phyloP scores from a whole-genome alignment of 1,139 yeast species.

The Fermentozyma sake region DNA sequence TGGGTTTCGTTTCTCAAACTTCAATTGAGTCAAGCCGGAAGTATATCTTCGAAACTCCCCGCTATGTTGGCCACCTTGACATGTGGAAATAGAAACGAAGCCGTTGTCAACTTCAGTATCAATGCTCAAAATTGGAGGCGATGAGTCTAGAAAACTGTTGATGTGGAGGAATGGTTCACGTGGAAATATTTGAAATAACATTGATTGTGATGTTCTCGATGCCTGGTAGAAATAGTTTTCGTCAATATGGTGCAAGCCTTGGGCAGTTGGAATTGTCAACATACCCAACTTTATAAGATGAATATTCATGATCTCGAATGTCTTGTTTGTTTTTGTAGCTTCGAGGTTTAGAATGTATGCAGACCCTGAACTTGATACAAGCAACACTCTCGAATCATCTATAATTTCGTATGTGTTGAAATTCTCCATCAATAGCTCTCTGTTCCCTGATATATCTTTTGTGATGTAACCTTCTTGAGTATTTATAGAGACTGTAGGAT shows the following conservation, averaged over 20 bases:
- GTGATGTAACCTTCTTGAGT: constrained; percentile 9
- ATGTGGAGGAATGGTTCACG: constrained; percentile 26
- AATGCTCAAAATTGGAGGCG: constrained; percentile 37
- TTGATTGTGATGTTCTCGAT: constrained; percentile 30
- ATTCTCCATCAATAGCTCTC: no score
- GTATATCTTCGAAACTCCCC: constrained; percentile 25
- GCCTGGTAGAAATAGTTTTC: constrained; percentile 29
- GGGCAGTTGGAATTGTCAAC: constrained; percentile 22
- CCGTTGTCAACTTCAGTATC: constrained; percentile 7
- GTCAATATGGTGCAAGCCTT: constrained; percentile 24
- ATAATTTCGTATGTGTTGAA: constrained; percentile 18
- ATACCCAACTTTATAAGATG: constrained; percentile 27
- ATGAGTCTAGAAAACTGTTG: constrained; percentile 17
- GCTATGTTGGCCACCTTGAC: constrained; percentile 38
- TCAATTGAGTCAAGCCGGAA: no score
- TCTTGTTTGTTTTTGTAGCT: constrained; percentile 2
- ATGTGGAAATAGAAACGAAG: constrained; percentile 16
- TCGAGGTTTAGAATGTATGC: constrained; percentile 25
- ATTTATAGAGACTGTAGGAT: constrained; percentile 8
- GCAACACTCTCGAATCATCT: constrained; percentile 24
- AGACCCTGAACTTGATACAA: constrained; percentile 29
- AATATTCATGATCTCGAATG: constrained; percentile 15
- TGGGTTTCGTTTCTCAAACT: no score
- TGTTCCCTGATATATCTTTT: no score
- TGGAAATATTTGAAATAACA: constrained; percentile 27